These are phyloP conservation scores for Ceratobasidium sp. DNA, from an alignment of 1,284 basidiomycete genomes.

Conservation along the genomic window DNA sequence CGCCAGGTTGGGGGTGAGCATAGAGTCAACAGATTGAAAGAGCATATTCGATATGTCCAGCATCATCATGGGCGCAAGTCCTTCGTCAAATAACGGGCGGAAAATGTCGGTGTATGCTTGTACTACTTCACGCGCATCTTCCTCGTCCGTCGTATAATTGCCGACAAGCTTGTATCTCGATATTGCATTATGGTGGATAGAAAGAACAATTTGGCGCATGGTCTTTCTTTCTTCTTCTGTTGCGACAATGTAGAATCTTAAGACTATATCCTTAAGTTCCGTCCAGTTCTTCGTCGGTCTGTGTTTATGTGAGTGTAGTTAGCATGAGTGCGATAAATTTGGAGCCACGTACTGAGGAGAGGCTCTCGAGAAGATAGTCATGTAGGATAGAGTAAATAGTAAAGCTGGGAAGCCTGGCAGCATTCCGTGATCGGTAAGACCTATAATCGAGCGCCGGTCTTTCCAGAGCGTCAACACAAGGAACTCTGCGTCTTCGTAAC, in stretches of 20 bases:
- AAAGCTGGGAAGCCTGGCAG: constrained; percentile 20
- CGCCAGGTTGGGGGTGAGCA: neutral
- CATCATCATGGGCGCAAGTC: constrained; percentile 2
- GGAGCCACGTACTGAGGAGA: too few species aligned
- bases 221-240: neutral
- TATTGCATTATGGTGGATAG: neutral
- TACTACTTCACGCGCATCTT: constrained; percentile 17
- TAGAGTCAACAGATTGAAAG: neutral
- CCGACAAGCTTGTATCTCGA: neutral
- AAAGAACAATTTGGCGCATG: constrained; percentile 8
- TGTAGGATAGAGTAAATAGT: constrained; percentile 17
- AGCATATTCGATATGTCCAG: constrained; percentile 9
- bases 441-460: constrained; percentile 5
- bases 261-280: neutral
- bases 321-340: neutral
- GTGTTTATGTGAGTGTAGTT: too few species aligned
- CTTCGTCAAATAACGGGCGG: neutral
- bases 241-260: constrained; percentile 25
- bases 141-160: neutral
- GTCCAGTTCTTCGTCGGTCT: neutral
- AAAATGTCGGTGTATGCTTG: constrained; percentile 24
- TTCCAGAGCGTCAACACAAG: constrained; percentile 6
- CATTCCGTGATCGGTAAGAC: neutral
- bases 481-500: constrained; percentile 1
- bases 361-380: neutral